Percentiles rank a stretch among this genome's conserved stretches.
Conservation (phyloP, 192 early-diverging fungal species). For the Lobosporangium transversale region DNA sequence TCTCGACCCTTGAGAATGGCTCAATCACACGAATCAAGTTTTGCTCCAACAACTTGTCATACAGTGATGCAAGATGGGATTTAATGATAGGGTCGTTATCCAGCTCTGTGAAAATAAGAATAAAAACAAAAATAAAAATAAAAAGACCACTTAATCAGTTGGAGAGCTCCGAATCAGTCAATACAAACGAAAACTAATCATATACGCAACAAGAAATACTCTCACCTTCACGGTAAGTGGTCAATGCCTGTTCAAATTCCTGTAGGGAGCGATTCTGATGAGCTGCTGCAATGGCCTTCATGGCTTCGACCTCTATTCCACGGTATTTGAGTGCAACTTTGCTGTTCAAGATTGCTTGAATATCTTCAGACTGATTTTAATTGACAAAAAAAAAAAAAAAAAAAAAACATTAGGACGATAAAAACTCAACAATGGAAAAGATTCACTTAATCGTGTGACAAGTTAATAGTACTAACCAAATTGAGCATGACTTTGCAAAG, state of each 20-base stretch:
- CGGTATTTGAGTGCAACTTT: conserved; percentile 92
- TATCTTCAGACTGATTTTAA: conserved; percentile 96
- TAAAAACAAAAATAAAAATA: too few relatives aligned
- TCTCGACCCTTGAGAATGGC: conserved; percentile 98
- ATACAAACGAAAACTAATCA: too few relatives aligned
- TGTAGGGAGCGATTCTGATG: conserved; percentile 96
- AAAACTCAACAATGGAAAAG: background rate
- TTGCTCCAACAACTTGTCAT: conserved; percentile 97
- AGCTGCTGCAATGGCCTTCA: conserved; percentile 94
- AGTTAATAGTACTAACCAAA: conserved; percentile 63
- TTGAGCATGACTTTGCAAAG: conserved; percentile 99
- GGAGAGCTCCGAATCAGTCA: too few relatives aligned
- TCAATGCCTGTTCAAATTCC: conserved; percentile 94
- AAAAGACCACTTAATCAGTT: too few relatives aligned
- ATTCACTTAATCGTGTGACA: too few relatives aligned
- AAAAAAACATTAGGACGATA: background rate
- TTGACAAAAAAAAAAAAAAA: background rate
- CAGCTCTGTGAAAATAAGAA: too few relatives aligned
- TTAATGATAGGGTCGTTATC: conserved; percentile 94
- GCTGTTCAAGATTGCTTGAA: conserved; percentile 88
- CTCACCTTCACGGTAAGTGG: conserved; percentile 84
- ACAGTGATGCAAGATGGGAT: conserved; percentile 89
- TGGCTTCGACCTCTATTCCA: conserved; percentile 89
- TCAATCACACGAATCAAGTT: conserved; percentile 97
- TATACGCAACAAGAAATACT: too few relatives aligned